phyloP scores from a whole-genome alignment of 1,284 basidiomycete genomes.

The Pyrrhoderma noxium region DNA sequence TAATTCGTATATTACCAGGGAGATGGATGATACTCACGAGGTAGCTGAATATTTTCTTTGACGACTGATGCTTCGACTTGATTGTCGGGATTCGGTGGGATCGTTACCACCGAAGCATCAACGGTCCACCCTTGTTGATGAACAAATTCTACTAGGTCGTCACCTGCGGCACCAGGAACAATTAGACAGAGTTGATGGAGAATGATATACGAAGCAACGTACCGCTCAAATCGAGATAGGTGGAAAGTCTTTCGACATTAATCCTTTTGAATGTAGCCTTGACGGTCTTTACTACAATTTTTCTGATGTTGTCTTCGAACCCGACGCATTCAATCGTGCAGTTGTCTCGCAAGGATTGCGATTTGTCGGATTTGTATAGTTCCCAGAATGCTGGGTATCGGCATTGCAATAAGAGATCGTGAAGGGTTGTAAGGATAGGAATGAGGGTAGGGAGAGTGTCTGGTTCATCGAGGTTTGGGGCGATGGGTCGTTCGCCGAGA shows the following conservation, averaged over 20 bases:
- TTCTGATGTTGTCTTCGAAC: constrained; percentile 75
- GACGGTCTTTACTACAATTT: constrained; percentile 71
- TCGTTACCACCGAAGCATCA: constrained; percentile 53
- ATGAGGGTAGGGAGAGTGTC: constrained; percentile 73
- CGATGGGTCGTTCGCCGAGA: constrained; percentile 66
- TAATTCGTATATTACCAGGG: constrained; percentile 5
- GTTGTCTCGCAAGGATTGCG: constrained; percentile 72
- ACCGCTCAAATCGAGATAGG: constrained; percentile 71
- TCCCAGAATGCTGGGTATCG: constrained; percentile 89
- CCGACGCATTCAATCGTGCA: constrained; percentile 77
- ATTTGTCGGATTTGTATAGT: constrained; percentile 57
- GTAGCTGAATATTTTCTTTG: constrained; percentile 83
- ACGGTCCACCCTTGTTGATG: constrained; percentile 70
- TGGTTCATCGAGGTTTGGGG: constrained; percentile 63
- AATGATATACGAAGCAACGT: constrained; percentile 22
- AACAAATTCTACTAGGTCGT: constrained; percentile 60
- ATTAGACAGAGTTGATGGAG: constrained; percentile 13
- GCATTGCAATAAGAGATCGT: constrained; percentile 77
- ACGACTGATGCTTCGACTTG: constrained; percentile 92
- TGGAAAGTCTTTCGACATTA: constrained; percentile 55
- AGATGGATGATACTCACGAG: constrained; percentile 54
- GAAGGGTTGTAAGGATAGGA: constrained; percentile 67
- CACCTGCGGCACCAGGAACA: constrained; percentile 32
- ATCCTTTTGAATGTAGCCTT: constrained; percentile 77
- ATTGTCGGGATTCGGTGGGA: constrained; percentile 90